phyloP scores from a whole-genome alignment of 2,329 filamentous ascomycete genomes.

The Pseudopithomyces maydicus region DNA sequence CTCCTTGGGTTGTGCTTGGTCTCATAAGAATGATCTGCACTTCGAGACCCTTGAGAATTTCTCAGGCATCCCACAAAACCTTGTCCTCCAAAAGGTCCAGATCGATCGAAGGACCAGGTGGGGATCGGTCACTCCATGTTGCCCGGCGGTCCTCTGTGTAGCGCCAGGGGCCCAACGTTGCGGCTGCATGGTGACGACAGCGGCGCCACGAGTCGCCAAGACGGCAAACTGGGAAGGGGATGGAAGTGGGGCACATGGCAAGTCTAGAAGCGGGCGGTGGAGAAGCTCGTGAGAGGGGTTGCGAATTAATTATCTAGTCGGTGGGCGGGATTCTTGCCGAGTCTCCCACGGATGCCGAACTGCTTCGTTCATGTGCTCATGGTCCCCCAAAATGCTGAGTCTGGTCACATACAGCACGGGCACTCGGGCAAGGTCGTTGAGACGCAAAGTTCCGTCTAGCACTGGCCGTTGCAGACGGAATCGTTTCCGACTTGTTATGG shows the following conservation, averaged over 20 bases:
- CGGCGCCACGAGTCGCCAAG: conserved; percentile 1
- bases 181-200: conserved; percentile 18
- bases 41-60: conserved; percentile 3
- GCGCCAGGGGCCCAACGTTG: not conserved
- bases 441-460: too few relatives aligned
- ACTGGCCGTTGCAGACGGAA: too few relatives aligned
- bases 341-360: not conserved
- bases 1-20: not conserved
- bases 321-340: not conserved
- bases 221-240: not conserved
- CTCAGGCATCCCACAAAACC: not conserved
- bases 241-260: not conserved
- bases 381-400: too few relatives aligned
- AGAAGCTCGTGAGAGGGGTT: not conserved
- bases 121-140: conserved; percentile 8
- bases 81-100: not conserved
- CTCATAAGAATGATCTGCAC: not conserved
- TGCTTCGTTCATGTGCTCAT: not conserved
- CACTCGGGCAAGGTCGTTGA: too few relatives aligned
- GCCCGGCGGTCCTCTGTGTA: not conserved
- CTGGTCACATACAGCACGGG: too few relatives aligned
- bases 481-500: too few relatives aligned
- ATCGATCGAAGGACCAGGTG: conserved; percentile 17
- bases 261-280: not conserved
- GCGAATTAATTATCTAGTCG: not conserved